Conservation (phyloP, 148 eudicot species). For the Agrostemma githago region DNA sequence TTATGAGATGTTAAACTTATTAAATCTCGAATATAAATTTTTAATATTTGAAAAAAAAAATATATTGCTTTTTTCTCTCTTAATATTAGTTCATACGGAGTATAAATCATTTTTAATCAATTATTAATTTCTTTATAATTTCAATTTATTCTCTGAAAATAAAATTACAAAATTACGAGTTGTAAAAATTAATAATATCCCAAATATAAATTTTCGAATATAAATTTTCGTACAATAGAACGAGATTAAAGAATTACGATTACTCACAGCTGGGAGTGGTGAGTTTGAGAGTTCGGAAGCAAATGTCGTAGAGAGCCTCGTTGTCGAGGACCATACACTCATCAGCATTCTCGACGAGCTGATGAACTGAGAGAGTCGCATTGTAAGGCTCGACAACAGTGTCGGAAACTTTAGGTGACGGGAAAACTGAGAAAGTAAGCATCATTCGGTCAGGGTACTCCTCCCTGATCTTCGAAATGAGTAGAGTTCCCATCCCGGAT, state of each 20-base stretch:
- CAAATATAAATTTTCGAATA: neutral
- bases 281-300: conserved; percentile 41
- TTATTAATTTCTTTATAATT: too few relatives aligned
- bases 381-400: conserved; percentile 46
- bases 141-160: too few relatives aligned
- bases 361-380: conserved; percentile 40
- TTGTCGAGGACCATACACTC: conserved; percentile 45
- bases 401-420: conserved; percentile 40
- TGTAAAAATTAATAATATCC: too few relatives aligned
- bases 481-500: conserved; percentile 43
- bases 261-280: conserved; percentile 42
- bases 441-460: conserved; percentile 45
- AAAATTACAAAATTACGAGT: too few relatives aligned
- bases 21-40: too few relatives aligned
- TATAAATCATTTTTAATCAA: too few relatives aligned
- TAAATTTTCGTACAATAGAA: too few relatives aligned
- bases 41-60: too few relatives aligned
- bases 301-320: conserved; percentile 36
- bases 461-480: conserved; percentile 40
- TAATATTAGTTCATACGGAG: too few relatives aligned
- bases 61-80: too few relatives aligned
- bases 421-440: conserved; percentile 40
- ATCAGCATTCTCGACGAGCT: conserved; percentile 44
- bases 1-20: too few relatives aligned
- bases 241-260: too few relatives aligned